Conservation (phyloP, 2,329 filamentous ascomycete species). For the Tolypocladium endophyticum region DNA sequence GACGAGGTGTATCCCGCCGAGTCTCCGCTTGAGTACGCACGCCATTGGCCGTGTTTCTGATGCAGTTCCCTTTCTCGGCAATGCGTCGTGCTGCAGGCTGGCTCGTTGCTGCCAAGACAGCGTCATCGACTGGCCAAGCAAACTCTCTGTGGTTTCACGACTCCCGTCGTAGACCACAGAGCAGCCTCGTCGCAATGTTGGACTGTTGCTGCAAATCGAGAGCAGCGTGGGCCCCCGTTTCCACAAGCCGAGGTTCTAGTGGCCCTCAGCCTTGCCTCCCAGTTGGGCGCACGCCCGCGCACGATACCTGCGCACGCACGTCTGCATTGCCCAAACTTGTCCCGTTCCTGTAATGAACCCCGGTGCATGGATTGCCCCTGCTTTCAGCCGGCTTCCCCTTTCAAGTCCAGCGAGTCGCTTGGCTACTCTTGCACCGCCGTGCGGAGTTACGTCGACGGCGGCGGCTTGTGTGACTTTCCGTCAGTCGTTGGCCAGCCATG, state of each 20-base stretch:
- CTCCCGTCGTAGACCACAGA: neutral
- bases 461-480: neutral
- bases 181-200: neutral
- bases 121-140: neutral
- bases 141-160: neutral
- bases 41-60: neutral
- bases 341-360: neutral
- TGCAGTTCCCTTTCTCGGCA: neutral
- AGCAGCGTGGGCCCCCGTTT: neutral
- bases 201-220: neutral
- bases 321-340: neutral
- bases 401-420: neutral
- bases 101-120: neutral
- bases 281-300: neutral
- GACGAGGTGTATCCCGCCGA: neutral
- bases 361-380: neutral
- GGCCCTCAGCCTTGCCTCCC: neutral
- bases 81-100: neutral
- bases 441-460: neutral
- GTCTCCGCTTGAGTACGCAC: neutral
- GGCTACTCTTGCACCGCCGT: neutral
- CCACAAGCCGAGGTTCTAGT: neutral
- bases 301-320: neutral
- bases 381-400: neutral
- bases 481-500: neutral